Conservation (phyloP, 805 yeast species). For the Priceomyces haplophilus region DNA sequence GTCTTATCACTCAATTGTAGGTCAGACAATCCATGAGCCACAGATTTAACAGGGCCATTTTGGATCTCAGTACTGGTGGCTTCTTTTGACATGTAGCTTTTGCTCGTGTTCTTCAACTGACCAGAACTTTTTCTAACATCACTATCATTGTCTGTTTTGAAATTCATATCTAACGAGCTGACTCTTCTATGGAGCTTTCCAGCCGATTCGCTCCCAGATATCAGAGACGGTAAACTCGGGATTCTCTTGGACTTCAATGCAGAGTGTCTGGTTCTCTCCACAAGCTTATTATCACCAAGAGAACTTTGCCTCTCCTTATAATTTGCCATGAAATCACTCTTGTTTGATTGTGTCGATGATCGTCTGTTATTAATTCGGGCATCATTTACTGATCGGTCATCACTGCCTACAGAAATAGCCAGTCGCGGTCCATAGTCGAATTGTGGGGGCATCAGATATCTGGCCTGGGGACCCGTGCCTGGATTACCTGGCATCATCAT, state of each 20-base stretch:
- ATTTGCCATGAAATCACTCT: constrained; percentile 3
- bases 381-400: background rate
- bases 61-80: background rate
- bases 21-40: constrained; percentile 14
- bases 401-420: background rate
- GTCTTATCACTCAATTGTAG: constrained; percentile 12
- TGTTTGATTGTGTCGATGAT: background rate
- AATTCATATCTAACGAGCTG: constrained; percentile 20
- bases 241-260: constrained; percentile 33
- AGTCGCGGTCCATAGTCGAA: background rate
- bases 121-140: background rate
- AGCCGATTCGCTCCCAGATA: constrained; percentile 2
- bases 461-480: background rate
- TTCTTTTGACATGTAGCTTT: background rate
- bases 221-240: constrained; percentile 33
- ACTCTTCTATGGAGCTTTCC: constrained; percentile 10
- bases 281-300: constrained; percentile 9
- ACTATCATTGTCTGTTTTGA: constrained; percentile 1
- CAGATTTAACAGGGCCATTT: constrained; percentile 5
- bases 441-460: background rate
- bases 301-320: background rate
- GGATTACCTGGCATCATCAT: background rate
- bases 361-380: background rate
- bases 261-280: constrained; percentile 27
- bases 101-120: background rate